Base-by-base conservation (phyloP, 805 yeast species). In the Hanseniaspora pseudoguilliermondii region DNA sequence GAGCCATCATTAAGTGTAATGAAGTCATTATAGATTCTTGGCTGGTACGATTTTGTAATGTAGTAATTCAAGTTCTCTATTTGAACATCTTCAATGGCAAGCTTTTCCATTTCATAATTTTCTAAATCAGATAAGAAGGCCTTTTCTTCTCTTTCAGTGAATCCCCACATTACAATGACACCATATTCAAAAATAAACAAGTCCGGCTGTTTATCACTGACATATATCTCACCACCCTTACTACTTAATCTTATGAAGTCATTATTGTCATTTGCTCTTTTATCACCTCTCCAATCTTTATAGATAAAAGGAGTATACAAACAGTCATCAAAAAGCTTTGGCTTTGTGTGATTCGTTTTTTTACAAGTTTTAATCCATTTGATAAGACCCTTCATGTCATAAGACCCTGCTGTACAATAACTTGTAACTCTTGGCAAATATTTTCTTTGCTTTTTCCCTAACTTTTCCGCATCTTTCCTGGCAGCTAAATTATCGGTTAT, bases 141-240 rank as follows among this genome's bases (percentile, higher is more conserved):
- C 60, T 71, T 73, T 66, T 93, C 98, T 68, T 93, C 97, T 54
- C 81, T 77, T 54, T 81, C 76, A 1, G 88, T 80, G 64, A 87
- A 93, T 0, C 98, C 98, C 98, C 98, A 93, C 73, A 93, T 71
- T 1, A 93, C 95, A 35, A 88, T 82, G n/a, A 93, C 98, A 21
- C 98, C 98, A 68, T 93, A 93, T 64, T 90, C 96, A 71, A 93
- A 93, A 8, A 93, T 73, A 65, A 90, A 93, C 9, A 89, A 74
- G 65, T 90, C 97, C 10, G 83, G 83, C 32, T 79, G 76, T 58
- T 79, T 76, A 62, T 83, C 84, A 53, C 90, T 88, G 49, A 91
- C 82, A 62, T 88, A 91, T 52, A 91, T 86, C 61, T 89, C 96
- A 35, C 96, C 96, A 57, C 97, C 97, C 66, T 90, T 96, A 63